These are phyloP conservation scores for Podospora conica DNA, from an alignment of 495 filamentous ascomycete genomes.

Conservation along the genomic window DNA sequence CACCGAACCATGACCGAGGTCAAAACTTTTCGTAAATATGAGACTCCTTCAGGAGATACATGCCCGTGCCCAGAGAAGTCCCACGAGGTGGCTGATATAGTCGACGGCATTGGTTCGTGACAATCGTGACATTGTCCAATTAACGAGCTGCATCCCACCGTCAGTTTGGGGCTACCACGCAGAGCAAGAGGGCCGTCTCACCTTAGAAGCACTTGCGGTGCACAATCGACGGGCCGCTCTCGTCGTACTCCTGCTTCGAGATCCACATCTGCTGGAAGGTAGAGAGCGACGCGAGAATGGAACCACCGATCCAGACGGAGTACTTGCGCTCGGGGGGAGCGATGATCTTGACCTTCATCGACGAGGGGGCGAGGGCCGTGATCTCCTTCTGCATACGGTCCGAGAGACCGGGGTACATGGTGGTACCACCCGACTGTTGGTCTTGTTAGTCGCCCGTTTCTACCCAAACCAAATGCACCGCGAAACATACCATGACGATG, in stretches of 20 bases:
- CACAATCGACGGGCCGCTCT: conserved; percentile 97
- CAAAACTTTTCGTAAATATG: conserved; percentile 47
- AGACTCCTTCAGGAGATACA: conserved; percentile 41
- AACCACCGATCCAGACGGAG: conserved; percentile 99
- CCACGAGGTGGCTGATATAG: conserved; percentile 30
- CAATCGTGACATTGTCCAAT: conserved; percentile 20
- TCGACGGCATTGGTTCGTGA: conserved; percentile 31
- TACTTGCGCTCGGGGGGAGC: conserved; percentile 97
- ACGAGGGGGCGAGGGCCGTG: conserved; percentile 95
- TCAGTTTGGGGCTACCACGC: not conserved
- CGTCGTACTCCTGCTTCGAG: conserved; percentile 99
- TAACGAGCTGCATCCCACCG: conserved; percentile 4
- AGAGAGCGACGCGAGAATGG: conserved; percentile 96
- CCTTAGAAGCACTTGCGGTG: conserved; percentile 99
- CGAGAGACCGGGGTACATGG: conserved; percentile 99
- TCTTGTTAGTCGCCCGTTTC: conserved; percentile 18
- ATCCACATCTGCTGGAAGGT: conserved; percentile 99
- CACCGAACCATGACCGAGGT: conserved; percentile 40
- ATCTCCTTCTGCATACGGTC: conserved; percentile 99
- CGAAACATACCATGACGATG: conserved; percentile 89
- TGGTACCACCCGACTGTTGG: conserved; percentile 89
- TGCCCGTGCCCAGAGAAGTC: conserved; percentile 35
- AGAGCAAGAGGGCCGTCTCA: conserved; percentile 14
- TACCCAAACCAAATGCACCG: not conserved
- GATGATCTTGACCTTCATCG: conserved; percentile 99